A percentile compares a stretch with the other conserved stretches of the same genome.
These are phyloP conservation scores for Aurifilum marmelostoma DNA, from an alignment of 2,329 filamentous ascomycete genomes.

Conservation along the genomic window DNA sequence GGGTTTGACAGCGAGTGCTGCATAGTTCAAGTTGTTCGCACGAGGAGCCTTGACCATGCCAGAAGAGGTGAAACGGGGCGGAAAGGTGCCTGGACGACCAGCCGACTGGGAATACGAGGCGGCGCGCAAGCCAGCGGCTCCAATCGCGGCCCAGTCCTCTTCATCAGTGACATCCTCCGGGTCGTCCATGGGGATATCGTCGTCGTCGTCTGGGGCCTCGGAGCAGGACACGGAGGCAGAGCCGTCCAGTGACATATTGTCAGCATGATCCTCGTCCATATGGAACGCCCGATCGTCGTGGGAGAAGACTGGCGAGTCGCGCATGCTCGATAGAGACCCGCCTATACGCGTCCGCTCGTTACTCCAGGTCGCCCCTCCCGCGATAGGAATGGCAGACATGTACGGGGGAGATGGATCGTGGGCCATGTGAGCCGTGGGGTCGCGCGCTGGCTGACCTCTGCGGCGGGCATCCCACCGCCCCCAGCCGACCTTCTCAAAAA, in stretches of 20 bases:
- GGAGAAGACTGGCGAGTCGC: slow-evolving; percentile 75
- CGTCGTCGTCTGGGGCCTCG: slow-evolving; percentile 66
- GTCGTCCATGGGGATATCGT: slow-evolving; percentile 69
- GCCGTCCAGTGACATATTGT: slow-evolving; percentile 88
- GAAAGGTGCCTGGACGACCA: slow-evolving; percentile 57
- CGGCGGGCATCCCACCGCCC: slow-evolving; percentile 89
- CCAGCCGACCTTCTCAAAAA: slow-evolving; percentile 97
- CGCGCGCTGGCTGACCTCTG: slow-evolving; percentile 63
- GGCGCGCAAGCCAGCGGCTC: slow-evolving; percentile 79
- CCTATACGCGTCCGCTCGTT: slow-evolving; percentile 53
- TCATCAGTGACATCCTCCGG: slow-evolving; percentile 89
- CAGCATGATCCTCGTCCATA: slow-evolving; percentile 75
- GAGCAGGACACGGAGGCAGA: slow-evolving; percentile 75
- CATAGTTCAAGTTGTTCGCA: slow-evolving; percentile 55
- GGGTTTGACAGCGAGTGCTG: slow-evolving; percentile 54
- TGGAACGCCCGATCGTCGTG: slow-evolving; percentile 68
- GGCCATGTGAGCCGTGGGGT: slow-evolving; percentile 42
- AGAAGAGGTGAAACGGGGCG: slow-evolving; percentile 50
- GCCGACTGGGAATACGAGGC: slow-evolving; percentile 54
- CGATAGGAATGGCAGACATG: slow-evolving; percentile 61
- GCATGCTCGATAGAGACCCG: slow-evolving; percentile 62
- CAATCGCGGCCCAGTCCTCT: slow-evolving; percentile 92
- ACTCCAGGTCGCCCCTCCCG: slow-evolving; percentile 47
- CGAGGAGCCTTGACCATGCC: slow-evolving; percentile 60
- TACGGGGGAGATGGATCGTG: slow-evolving; percentile 48